Evolutionary conservation across 257 asterid genomes (phyloP), one percentile per base, ranked within the genome.

Genomic region (Lavandula angustifolia): DNA sequence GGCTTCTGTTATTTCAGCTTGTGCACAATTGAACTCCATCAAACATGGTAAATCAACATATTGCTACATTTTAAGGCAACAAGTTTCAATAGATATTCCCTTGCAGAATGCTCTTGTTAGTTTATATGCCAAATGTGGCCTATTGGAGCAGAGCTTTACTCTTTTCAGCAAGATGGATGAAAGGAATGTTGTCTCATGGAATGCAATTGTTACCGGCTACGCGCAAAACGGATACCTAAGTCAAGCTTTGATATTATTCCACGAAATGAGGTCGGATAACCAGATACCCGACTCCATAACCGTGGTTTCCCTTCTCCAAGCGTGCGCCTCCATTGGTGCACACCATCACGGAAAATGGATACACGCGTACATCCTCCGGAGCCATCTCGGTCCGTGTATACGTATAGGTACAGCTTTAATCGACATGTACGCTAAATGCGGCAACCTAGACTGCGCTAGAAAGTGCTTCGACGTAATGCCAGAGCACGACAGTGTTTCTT

Each of bases 391-490:
- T 63, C 92, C 94, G 5, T 85, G 91, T 67, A 73, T 91, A n/a
- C 77, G 75, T 78, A 80, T 84, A 31, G 87, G 79, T 59, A 80
- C 97, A 5, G 87, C 89, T 66, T 78, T 91, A 77, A 84, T 91
- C 43, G 96, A 91, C 65, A 85, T 91, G 96, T 91, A 91, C 61
- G 87, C 87, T 56, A 91, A 91, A 81, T 91, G 97, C 46, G 97
- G 97, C 9, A 82, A 85, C 71, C 66, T 91, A 33, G 73, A 60
- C 52, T 73, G 74, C 49, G 87, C 96, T 13, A 84, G 85, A 61
- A 84, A 68, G 75, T 87, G 92, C 77, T 91, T 85, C 38, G 80
- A 84, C 66, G 73, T 77, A 55, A 83, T 91, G 86, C 79, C 66
- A 49, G 74, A 66, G 22, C 91, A 76, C 52, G 97, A 90, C 62